Conservation (phyloP, 768 basidiomycete species). For the Boletus rubescentipes region DNA sequence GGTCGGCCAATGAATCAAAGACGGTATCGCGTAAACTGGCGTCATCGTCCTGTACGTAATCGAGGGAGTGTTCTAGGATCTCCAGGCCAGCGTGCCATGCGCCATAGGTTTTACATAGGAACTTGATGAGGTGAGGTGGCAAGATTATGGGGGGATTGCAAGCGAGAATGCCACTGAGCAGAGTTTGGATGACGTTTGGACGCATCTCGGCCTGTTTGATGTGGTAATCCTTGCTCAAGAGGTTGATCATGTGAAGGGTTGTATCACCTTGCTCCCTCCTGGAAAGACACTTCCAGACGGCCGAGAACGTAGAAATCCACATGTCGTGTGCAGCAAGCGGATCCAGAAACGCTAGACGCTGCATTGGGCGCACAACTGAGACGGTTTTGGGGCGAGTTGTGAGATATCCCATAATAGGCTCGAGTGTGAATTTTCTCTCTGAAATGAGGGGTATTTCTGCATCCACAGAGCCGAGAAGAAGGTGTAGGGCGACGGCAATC, state of each 20-base stretch:
- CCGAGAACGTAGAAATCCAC: slow-evolving; percentile 87
- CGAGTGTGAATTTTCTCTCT: slow-evolving; percentile 40
- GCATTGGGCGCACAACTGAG: slow-evolving; percentile 70
- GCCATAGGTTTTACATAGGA: slow-evolving; percentile 92
- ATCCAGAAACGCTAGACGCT: slow-evolving; percentile 82
- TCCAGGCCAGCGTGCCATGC: slow-evolving; percentile 94
- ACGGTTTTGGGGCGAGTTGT: slow-evolving; percentile 46
- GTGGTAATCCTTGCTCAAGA: slow-evolving; percentile 93
- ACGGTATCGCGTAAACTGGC: slow-evolving; percentile 76
- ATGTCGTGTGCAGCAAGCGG: slow-evolving; percentile 71
- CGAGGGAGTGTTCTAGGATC: slow-evolving; percentile 78
- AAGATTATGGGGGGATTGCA: slow-evolving; percentile 86
- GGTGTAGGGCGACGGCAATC: slow-evolving; percentile 88
- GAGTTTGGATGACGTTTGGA: slow-evolving; percentile 89
- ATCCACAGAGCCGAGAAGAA: slow-evolving; percentile 77
- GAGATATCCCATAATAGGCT: slow-evolving; percentile 34
- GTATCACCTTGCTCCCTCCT: slow-evolving; percentile 87
- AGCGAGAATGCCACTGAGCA: slow-evolving; percentile 81
- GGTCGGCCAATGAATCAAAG: slow-evolving; percentile 87
- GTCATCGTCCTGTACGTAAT: slow-evolving; percentile 79
- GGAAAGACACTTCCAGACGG: slow-evolving; percentile 82
- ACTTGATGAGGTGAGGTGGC: slow-evolving; percentile 94
- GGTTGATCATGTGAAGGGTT: slow-evolving; percentile 83
- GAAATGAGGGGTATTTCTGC: slow-evolving; percentile 41
- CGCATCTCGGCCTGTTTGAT: slow-evolving; percentile 83